These are phyloP conservation scores for Malbranchea zuffiana DNA, from an alignment of 2,329 filamentous ascomycete genomes.

Conservation along the genomic window DNA sequence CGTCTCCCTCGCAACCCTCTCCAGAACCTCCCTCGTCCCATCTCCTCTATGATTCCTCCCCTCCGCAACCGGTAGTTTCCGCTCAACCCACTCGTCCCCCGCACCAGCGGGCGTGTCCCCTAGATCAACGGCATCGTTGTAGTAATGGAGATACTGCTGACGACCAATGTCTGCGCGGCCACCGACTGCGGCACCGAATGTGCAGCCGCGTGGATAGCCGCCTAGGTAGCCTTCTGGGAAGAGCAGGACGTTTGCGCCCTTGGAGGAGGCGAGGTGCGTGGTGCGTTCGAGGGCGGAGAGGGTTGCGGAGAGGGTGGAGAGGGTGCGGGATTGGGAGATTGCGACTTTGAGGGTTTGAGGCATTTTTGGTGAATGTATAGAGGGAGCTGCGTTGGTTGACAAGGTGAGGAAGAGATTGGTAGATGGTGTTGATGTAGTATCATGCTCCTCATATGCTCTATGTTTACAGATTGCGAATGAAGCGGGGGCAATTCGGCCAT, in stretches of 20 bases:
- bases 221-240: slow-evolving; percentile 90
- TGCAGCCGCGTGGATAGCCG: slow-evolving; percentile 73
- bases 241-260: slow-evolving; percentile 58
- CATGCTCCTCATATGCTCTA: no score
- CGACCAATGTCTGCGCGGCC: slow-evolving; percentile 56
- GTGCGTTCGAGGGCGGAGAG: slow-evolving; percentile 54
- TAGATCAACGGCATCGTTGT: slow-evolving; percentile 66
- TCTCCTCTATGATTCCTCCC: slow-evolving; percentile 51
- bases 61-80: slow-evolving; percentile 44
- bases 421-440: neutral
- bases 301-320: slow-evolving; percentile 41
- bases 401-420: neutral
- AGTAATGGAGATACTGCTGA: slow-evolving; percentile 75
- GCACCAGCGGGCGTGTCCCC: slow-evolving; percentile 65
- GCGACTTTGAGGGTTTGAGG: slow-evolving; percentile 33
- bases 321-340: slow-evolving; percentile 39
- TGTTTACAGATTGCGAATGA: no score
- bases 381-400: slow-evolving; percentile 7
- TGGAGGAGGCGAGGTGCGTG: slow-evolving; percentile 51
- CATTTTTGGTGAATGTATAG: slow-evolving; percentile 22
- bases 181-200: slow-evolving; percentile 67
- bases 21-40: slow-evolving; percentile 69
- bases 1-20: slow-evolving; percentile 62
- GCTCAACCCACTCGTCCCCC: slow-evolving; percentile 59
- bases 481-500: no score